These are phyloP conservation scores for Endotrypanum monterogeii DNA, from an alignment of 208 protist species.

Conservation along the genomic window DNA sequence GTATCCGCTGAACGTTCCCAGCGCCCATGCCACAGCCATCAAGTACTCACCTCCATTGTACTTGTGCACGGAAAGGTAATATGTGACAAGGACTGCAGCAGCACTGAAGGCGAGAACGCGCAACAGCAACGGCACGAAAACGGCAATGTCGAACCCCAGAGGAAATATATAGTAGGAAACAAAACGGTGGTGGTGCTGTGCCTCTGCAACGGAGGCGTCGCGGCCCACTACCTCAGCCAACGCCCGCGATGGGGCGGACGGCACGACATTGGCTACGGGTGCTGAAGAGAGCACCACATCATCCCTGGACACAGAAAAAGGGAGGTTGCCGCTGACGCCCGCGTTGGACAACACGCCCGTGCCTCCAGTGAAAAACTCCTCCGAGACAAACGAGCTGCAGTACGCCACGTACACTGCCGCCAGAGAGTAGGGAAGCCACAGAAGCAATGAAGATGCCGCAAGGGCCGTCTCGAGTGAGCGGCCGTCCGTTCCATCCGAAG, in stretches of 20 bases:
- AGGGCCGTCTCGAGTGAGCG: slow-evolving; percentile 43
- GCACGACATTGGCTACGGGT: not conserved
- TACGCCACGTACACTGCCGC: slow-evolving; percentile 68
- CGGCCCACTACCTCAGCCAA: not conserved
- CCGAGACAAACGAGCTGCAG: slow-evolving; percentile 51
- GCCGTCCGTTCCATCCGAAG: slow-evolving; percentile 15
- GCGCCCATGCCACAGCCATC: slow-evolving; percentile 64
- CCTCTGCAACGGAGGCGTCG: not conserved
- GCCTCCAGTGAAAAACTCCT: slow-evolving; percentile 1
- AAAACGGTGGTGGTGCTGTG: slow-evolving; percentile 18
- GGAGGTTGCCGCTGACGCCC: not conserved
- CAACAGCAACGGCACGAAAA: slow-evolving; percentile 50
- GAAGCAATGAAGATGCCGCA: slow-evolving; percentile 41
- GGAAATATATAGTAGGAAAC: slow-evolving; percentile 60
- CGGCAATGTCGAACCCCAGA: slow-evolving; percentile 44
- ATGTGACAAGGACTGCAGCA: slow-evolving; percentile 43
- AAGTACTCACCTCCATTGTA: slow-evolving; percentile 66
- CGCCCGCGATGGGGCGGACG: not conserved
- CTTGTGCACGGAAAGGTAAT: slow-evolving; percentile 46
- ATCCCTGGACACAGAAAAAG: too few relatives aligned
- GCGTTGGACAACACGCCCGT: slow-evolving; percentile 3
- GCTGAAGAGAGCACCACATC: not conserved
- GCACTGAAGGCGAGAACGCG: slow-evolving; percentile 49
- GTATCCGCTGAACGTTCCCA: slow-evolving; percentile 65
- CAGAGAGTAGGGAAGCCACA: slow-evolving; percentile 73